Base-by-base conservation (phyloP, 202 grass and related monocot species). In the Panicum hallii region DNA sequence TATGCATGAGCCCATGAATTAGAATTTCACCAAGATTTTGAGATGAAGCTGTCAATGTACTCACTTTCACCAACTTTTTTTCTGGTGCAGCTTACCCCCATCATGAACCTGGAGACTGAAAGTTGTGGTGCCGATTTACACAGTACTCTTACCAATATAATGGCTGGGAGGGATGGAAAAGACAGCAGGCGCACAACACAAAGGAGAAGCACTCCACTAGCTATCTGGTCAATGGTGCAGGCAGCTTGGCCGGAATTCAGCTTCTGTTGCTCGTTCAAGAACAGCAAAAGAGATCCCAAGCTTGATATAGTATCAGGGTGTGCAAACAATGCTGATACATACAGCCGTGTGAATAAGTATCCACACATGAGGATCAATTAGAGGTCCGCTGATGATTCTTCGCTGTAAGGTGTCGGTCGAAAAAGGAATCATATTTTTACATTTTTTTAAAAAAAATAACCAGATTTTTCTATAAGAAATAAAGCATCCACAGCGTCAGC, bases 61-160 rank as follows among this genome's bases (percentile, higher is more conserved):
- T 45, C 79, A 43, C 74, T 73, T 65, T 78, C 44, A 20, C 66
- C 55, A 22, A 69, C 50, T 8, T 61, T 63, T 10, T 63, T 10
- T 54, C 26, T 55, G 20, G 44, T 70, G 75, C 62, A 32, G 2
- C 71, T 67, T 72, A 30, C 64, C 54, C 71, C 11, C 62, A 87
- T 90, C 63, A 84, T 90, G 80, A 69, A 48, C 61, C 14, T 77
- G 58, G 26, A 75, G 75, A 84, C 53, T 45, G 20, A 84, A 80
- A 90, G 44, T 22, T 49, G 80, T 45, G 80, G 76, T 53, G 62
- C 43, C 44, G 67, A 49, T 68, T 32, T 86, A 55, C 84, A 63
- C 75, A 49, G 47, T 79, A 77, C 72, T 28, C 42, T 58, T 48
- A 74, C 78, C 48, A 48, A n/a, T n/a, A n/a, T n/a, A n/a, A n/a